Conservation (phyloP, 495 filamentous ascomycete species). For the Aspergillus bridgeri region DNA sequence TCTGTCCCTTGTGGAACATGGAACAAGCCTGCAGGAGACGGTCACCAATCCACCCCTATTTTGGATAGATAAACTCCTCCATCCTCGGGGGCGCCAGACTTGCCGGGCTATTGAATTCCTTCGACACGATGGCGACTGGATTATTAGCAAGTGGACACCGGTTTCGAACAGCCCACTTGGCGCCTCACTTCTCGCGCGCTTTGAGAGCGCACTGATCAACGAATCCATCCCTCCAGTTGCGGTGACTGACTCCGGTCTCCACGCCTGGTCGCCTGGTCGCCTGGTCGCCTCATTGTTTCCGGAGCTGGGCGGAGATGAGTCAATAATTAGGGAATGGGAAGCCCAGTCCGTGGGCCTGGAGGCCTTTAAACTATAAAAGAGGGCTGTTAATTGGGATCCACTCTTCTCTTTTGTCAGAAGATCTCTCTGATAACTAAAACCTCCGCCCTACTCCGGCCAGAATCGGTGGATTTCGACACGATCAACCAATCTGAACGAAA, state of each 20-base stretch:
- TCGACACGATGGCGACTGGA: no score
- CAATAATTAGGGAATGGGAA: constrained; percentile 14
- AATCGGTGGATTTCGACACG: no score
- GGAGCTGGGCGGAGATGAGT: constrained; percentile 8
- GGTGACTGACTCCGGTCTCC: no score
- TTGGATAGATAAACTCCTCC: constrained; percentile 16
- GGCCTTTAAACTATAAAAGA: constrained; percentile 9
- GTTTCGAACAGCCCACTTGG: constrained; percentile 1
- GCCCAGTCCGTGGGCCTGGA: constrained; percentile 10
- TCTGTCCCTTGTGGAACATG: not conserved
- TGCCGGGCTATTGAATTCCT: not conserved
- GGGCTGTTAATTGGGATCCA: constrained; percentile 9
- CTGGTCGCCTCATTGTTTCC: constrained; percentile 16
- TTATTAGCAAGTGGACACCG: not conserved
- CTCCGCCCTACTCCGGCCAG: no score
- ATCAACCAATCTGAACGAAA: no score
- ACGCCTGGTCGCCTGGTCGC: constrained; percentile 9
- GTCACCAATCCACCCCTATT: constrained; percentile 9
- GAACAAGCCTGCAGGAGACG: not conserved
- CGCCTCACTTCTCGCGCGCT: constrained; percentile 11
- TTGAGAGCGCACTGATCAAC: constrained; percentile 8
- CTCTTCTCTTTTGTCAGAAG: not conserved
- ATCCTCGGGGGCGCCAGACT: constrained; percentile 6
- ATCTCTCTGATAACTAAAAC: no score
- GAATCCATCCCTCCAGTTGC: constrained; percentile 4